Base-by-base conservation (phyloP, 306 rosid genomes). In the Astragalus glycyphyllos region DNA sequence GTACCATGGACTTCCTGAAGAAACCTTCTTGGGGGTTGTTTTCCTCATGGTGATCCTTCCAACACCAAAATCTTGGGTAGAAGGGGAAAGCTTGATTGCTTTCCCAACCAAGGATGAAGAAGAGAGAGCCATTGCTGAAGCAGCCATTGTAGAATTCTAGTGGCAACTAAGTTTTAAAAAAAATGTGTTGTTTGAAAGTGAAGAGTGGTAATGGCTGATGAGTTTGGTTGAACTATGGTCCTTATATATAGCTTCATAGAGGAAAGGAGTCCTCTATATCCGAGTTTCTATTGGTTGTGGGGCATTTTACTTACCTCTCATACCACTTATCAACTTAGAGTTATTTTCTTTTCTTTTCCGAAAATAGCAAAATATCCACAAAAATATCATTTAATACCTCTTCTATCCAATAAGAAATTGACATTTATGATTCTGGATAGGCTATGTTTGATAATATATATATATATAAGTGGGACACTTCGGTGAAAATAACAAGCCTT, bases 1-100 rank as follows among this genome's bases (percentile, higher is more conserved):
- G 66, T 89, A 85, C 89, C 88, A 85, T 80, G 85, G 68, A 26
- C 31, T 26, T 26, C 31, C 40, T 44, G 74, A 69, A 5, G 65
- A 69, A 13, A 40, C 64, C 0, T 54, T 0, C 31, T 26, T 69
- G 29, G 54, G 0, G 14, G 41, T 8, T 4, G 74, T 23, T 55
- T 69, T 69, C 40, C 74, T 55, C 74, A 69, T 69, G 15, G 29
- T 7, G 26, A 69, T 5, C 44, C 55, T 23, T 56, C 65, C 74
- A 55, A 0, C 5, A 0, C 61, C 60, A 51, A 68, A 49, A 4
- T 69, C 75, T 0, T 20, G 35, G n/a, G 17, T 42, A 26, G 56
- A 42, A 6, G 57, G 47, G 8, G 46, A 1, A 31, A 42, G 75
- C 66, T 55, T 70, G 34, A 70, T 56, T 66, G 71, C 58, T 11